Base-by-base conservation (phyloP, 2,329 filamentous ascomycete genomes). In the Didymella exigua region DNA sequence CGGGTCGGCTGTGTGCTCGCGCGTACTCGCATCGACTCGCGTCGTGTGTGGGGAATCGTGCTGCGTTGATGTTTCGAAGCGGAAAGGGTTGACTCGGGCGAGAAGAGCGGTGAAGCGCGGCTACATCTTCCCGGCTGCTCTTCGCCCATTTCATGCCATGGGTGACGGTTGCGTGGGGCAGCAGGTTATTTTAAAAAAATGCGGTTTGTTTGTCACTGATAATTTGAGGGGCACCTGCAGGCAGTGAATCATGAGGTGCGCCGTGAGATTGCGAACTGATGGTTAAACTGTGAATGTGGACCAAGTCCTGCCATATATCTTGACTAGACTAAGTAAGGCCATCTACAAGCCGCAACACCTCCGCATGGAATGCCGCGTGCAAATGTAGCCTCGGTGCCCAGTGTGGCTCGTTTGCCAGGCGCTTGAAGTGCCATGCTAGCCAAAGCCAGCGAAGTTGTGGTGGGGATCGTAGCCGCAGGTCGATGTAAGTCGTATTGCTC, bases 71-170 rank as follows among this genome's bases (percentile, higher is more conserved):
- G 18, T 23, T 49, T 55, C 23, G 42, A 55, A 50, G 23, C 19
- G 52, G 52, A 30, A 50, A 50, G 36, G 52, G 24, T 27, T n/a
- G 27, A 27, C 14, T 16, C 34, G 10, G 52, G 52, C 42, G 46
- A 55, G 34, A 50, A 55, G 52, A 55, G 52, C 52, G 52, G 52
- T 55, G 52, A 46, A 49, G 46, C 47, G 52, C 46, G 46, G 41
- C 18, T 55, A 49, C 41, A 30, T 46, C 46, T 42, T 36, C 46
- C 52, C 47, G 52, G 24, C 31, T 23, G 19, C 24, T 41, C 8
- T 40, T 30, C 5, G 13, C 29, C n/a, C 31, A 37, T 18, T 24
- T 55, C 46, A 42, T 50, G 52, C 52, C 21, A 50, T 41, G 42
- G 42, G 46, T 47, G 46, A 42, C 52, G 52, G 46, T 9, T 36